Conservation (phyloP, 1,284 basidiomycete species). For the Ganoderma lucidum region DNA sequence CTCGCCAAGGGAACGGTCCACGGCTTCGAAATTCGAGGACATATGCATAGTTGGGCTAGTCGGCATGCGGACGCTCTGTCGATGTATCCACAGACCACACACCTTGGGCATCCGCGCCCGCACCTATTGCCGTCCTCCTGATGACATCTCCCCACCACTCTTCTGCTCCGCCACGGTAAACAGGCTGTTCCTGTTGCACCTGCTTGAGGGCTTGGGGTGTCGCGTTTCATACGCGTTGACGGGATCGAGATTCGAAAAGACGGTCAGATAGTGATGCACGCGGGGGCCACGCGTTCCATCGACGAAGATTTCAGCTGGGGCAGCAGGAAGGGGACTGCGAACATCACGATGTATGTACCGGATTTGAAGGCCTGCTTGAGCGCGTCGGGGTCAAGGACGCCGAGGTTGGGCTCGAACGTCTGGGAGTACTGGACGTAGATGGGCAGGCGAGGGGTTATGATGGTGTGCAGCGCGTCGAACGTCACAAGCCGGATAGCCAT, state of each 20-base stretch:
- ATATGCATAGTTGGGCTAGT: not conserved
- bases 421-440: slow-evolving; percentile 75
- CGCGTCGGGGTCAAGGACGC: slow-evolving; percentile 57
- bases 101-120: slow-evolving; percentile 69
- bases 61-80: not conserved
- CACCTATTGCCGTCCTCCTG: slow-evolving; percentile 71
- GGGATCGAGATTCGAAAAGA: slow-evolving; percentile 3
- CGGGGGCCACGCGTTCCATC: not conserved
- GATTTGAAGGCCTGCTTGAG: slow-evolving; percentile 73
- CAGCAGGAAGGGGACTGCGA: not conserved
- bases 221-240: not conserved
- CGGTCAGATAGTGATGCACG: slow-evolving; percentile 4
- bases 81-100: slow-evolving; percentile 24
- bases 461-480: slow-evolving; percentile 77
- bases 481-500: slow-evolving; percentile 63
- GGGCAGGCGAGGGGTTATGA: slow-evolving; percentile 69
- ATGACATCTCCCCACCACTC: slow-evolving; percentile 82
- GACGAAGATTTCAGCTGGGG: slow-evolving; percentile 11
- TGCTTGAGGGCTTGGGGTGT: slow-evolving; percentile 62
- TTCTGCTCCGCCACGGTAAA: slow-evolving; percentile 56
- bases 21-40: slow-evolving; percentile 45
- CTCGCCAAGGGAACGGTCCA: slow-evolving; percentile 55
- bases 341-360: slow-evolving; percentile 52
- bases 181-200: slow-evolving; percentile 65
- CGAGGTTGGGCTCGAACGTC: slow-evolving; percentile 69